These are phyloP conservation scores for Xylaria flabelliformis DNA, from an alignment of 495 filamentous ascomycete species.

Conservation along the genomic window DNA sequence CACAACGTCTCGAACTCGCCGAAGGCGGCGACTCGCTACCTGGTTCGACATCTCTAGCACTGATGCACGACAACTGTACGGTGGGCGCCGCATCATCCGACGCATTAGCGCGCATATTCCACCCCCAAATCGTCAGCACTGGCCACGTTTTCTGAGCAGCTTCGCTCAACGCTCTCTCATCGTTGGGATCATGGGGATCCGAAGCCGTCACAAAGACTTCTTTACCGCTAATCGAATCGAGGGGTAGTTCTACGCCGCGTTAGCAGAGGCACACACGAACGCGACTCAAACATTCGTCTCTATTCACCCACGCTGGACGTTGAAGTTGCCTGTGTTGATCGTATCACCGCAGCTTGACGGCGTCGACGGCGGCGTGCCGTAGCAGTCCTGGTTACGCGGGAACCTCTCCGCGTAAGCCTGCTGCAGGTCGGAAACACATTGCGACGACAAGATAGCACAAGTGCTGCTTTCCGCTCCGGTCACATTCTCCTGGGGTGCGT, in stretches of 20 bases:
- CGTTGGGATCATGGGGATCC: constrained; percentile 28
- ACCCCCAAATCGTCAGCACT: constrained; percentile 37
- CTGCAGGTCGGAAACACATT: constrained; percentile 37
- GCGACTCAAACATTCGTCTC: neutral
- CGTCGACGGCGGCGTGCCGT: constrained; percentile 33
- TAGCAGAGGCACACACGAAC: neutral
- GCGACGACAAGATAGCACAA: constrained; percentile 30
- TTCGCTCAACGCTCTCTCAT: constrained; percentile 30
- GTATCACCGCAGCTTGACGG: constrained; percentile 34
- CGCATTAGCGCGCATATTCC: constrained; percentile 36
- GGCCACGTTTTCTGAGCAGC: constrained; percentile 31
- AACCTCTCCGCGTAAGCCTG: constrained; percentile 35
- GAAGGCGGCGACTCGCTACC: constrained; percentile 24
- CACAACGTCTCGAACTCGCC: neutral
- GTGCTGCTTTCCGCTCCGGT: constrained; percentile 29
- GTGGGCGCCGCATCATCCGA: constrained; percentile 28
- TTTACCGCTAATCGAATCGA: constrained; percentile 32
- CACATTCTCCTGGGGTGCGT: constrained; percentile 31
- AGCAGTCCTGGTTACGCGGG: constrained; percentile 33
- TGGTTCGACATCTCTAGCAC: constrained; percentile 26
- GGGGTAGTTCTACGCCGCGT: constrained; percentile 32
- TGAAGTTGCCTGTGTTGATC: constrained; percentile 31
- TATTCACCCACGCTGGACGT: constrained; percentile 32
- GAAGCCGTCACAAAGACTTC: constrained; percentile 38
- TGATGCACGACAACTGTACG: constrained; percentile 33